Base-by-base conservation (phyloP, 2,329 filamentous ascomycete species). In the Aspergillus uvarum region DNA sequence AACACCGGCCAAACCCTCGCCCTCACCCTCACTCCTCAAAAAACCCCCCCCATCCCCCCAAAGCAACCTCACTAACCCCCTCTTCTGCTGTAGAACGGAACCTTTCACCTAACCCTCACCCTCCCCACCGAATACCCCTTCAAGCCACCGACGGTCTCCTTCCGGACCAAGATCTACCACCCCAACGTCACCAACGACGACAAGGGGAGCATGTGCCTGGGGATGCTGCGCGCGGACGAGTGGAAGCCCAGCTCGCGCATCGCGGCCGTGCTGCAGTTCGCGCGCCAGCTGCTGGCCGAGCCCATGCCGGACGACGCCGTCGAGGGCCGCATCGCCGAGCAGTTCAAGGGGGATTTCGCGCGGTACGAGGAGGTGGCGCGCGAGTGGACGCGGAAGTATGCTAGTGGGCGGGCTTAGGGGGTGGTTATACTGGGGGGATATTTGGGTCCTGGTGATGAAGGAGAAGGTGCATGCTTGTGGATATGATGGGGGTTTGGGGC, bases 161-260 rank as follows among this genome's bases (percentile, higher is more conserved):
- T 96, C 83, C 80, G 82, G 66, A 96, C 92, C 54, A 94, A 93
- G 79, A 90, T 96, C 82, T 97, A 96, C 84, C 93, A 97, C 80
- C 92, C 93, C 49, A 97, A 97, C 79, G 86, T 97, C 61, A 92
- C 89, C 72, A 95, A 96, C 83, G 92, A 96, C 76, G 84, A 85
- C 72, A 85, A 87, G 67, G 93, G 93, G 63, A 89, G 84, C 78
- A 91, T 97, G 86, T 97, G 93, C 78, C 83, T 97, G 49, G 87
- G 86, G 61, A 85, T 93, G 76, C 86, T 97, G 68, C 91, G 93
- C 74, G 77, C 89, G 31, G 92, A 96, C 70, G 88, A 91, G 77
- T 97, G 93, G 93, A 97, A 96, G 83, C 93, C 93, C 19, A 88
- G 88, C 62, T 90, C 89, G 70, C 89, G 88, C 79, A 84, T 96